Conservation (phyloP, 352 stramenopile genomes). For the Phytophthora ramorum region DNA sequence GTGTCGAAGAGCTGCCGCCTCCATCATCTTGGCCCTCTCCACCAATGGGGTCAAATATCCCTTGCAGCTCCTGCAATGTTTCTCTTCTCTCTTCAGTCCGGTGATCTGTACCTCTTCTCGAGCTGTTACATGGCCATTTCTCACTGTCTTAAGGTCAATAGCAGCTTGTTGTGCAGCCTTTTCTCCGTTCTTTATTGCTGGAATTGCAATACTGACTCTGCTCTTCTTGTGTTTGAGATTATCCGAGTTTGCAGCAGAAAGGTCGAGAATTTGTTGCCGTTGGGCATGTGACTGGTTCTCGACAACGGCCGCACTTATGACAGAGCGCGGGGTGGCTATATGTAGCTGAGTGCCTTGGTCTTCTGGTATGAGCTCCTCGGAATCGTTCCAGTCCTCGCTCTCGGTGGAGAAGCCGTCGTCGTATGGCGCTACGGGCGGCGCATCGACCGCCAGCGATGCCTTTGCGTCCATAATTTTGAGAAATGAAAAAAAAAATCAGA, state of each 20-base stretch:
- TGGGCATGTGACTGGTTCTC: constrained; percentile 17
- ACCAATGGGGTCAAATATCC: constrained; percentile 17
- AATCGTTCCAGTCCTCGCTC: constrained; percentile 29
- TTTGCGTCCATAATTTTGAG: constrained; percentile 21
- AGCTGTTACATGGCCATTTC: background rate
- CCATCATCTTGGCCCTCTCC: constrained; percentile 22
- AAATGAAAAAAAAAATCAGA: background rate
- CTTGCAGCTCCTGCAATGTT: constrained; percentile 20
- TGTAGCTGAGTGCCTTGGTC: background rate
- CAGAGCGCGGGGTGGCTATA: background rate
- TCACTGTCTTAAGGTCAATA: background rate
- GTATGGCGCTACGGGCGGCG: constrained; percentile 20
- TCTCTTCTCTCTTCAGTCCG: background rate
- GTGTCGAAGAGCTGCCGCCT: constrained; percentile 4
- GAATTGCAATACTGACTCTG: background rate
- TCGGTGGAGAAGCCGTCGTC: constrained; percentile 45
- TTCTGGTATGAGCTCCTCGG: background rate
- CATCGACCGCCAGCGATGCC: constrained; percentile 24
- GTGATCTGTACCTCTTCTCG: background rate
- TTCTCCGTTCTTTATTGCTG: background rate
- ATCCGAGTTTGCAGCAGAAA: background rate
- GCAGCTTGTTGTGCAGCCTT: background rate
- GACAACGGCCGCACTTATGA: background rate
- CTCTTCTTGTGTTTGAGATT: background rate
- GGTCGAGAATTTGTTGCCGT: constrained; percentile 9